Percentiles rank a stretch among this genome's conserved stretches.
phyloP scores from a whole-genome alignment of 306 rosid genomes.

The Parietaria judaica region DNA sequence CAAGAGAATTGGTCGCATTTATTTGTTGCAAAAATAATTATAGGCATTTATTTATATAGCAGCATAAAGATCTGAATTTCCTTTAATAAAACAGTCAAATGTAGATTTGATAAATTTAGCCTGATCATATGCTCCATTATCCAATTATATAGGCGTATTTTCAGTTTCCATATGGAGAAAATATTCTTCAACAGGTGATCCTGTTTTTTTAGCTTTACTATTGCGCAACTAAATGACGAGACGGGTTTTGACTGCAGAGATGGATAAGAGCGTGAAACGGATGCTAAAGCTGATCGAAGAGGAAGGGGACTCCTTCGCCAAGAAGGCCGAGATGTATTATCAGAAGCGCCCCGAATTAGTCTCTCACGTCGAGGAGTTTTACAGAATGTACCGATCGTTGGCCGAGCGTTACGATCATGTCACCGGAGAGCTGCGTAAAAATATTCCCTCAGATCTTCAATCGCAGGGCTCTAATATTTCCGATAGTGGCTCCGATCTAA shows the following conservation, averaged over 20 bases:
- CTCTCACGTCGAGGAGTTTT: conserved; percentile 81
- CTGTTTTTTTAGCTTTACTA: conserved; percentile 20
- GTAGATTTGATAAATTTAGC: conserved; percentile 32
- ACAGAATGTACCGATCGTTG: conserved; percentile 71
- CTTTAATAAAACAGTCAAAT: conserved; percentile 26
- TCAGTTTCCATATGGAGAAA: conserved; percentile 12
- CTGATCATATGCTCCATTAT: conserved; percentile 7
- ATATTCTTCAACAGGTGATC: neutral
- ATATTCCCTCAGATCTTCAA: conserved; percentile 70
- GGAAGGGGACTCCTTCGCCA: conserved; percentile 94
- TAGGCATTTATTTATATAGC: conserved; percentile 3
- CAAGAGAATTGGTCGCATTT: neutral
- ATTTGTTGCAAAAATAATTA: neutral
- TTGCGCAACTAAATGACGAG: conserved; percentile 36
- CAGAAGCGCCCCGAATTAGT: conserved; percentile 86
- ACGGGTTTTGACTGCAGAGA: conserved; percentile 52
- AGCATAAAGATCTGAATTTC: conserved; percentile 13
- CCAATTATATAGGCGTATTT: conserved; percentile 15
- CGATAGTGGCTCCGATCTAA: conserved; percentile 59
- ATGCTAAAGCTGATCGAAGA: conserved; percentile 92
- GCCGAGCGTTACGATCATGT: conserved; percentile 95
- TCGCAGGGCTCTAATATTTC: conserved; percentile 67
- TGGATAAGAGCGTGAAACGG: conserved; percentile 74
- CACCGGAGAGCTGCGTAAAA: conserved; percentile 72
- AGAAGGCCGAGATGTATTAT: conserved; percentile 93